Base-by-base conservation (phyloP, 495 filamentous ascomycete species). In the Trichoderma parareesei region DNA sequence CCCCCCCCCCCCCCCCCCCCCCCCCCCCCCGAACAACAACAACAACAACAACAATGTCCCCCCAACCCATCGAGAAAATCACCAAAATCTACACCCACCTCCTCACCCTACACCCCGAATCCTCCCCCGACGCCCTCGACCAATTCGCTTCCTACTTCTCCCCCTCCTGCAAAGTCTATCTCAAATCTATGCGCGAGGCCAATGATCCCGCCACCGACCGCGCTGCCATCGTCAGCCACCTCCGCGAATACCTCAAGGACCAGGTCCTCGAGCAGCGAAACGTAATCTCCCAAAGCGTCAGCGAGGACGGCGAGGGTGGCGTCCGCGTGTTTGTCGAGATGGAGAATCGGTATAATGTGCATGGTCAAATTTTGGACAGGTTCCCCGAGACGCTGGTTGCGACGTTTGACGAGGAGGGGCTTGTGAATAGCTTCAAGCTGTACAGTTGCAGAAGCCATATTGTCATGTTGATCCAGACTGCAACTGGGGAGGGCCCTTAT, bases 121-220 rank as follows among this genome's bases (percentile, higher is more conserved):
- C 69, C 13, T 37, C 69, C 6, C 9, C 62, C 59, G 13, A 57
- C 18, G 67, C 67, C 6, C 64, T 70, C 59, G 46, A 48, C 13
- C 43, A 55, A 6, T 66, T 70, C 37, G 67, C 61, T 44, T 44
- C 42, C 40, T 66, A 67, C 64, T 70, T 70, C 46, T 38, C 59
- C 55, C 57, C 66, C 16, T 35, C 65, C 65, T 69, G 69, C 65
- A 67, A 20, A 20, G 67, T 64, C 14, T 69, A 53, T n/a, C 62
- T 70, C 0, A 57, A 61, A 13, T 67, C 67, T 65, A 70, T 70
- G 69, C 69, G 69, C 10, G 67, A 69, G 62, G 37, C 66, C 20
- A 33, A 63, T 0, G 8, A 48, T 1, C 69, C 69, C 2, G 59
- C 43, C 62, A 40, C 64, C 49, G 67, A 66, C 18, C 61, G 67